Percentiles rank a stretch among this genome's conserved stretches.
Conservation (phyloP, 176 grass and related monocot species). For the Oryza coarctata region DNA sequence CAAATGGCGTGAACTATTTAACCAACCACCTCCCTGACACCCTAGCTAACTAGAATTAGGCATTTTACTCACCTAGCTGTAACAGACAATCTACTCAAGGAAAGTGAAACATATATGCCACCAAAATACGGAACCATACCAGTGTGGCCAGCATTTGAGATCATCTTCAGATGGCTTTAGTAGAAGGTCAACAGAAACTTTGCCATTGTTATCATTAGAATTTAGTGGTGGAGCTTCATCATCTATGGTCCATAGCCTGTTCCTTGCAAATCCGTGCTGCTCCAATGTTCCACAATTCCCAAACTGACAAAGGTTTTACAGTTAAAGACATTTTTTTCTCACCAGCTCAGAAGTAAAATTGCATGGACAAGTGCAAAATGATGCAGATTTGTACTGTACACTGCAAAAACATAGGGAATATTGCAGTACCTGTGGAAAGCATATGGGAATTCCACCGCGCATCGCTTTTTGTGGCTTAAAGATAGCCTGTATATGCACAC, state of each 20-base stretch:
- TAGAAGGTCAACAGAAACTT: slow-evolving; percentile 63
- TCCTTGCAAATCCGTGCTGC: slow-evolving; percentile 94
- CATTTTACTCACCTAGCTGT: neutral
- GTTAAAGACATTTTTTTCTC: neutral
- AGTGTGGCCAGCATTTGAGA: slow-evolving; percentile 81
- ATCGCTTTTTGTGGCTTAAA: slow-evolving; percentile 31
- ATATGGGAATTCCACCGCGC: slow-evolving; percentile 45
- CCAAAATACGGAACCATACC: slow-evolving; percentile 52
- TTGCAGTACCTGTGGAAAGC: slow-evolving; percentile 43
- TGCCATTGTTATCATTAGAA: slow-evolving; percentile 34
- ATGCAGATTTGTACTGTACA: neutral
- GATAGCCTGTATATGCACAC: slow-evolving; percentile 29
- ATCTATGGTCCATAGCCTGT: slow-evolving; percentile 74
- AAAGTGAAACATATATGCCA: neutral
- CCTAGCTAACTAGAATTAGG: neutral
- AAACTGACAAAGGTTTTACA: slow-evolving; percentile 32
- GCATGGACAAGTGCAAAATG: neutral
- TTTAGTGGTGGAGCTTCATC: slow-evolving; percentile 46
- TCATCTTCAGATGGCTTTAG: slow-evolving; percentile 93
- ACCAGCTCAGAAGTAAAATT: neutral
- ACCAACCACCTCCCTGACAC: neutral
- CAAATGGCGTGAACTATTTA: neutral
- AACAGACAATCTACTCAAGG: neutral
- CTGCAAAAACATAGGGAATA: neutral
- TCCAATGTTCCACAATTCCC: slow-evolving; percentile 71